Evolutionary conservation across 140 eudicot genomes (phyloP).

Genomic region (Flaveria floridana): DNA sequence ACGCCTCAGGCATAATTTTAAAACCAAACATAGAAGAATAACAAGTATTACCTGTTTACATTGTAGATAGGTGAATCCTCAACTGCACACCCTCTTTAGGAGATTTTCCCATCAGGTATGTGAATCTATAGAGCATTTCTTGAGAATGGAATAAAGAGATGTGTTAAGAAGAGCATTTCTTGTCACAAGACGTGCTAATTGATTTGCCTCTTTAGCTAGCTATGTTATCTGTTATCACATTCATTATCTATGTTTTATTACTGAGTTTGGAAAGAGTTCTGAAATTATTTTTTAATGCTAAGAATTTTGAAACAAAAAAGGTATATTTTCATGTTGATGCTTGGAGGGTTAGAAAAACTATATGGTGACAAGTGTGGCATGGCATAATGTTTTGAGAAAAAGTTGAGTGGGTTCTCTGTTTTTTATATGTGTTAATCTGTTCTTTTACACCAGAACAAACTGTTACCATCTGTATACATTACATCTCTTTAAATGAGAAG

Average conservation of each 20-base stretch:
- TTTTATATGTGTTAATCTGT: slow-evolving; percentile 8
- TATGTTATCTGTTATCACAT: background rate
- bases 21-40: background rate
- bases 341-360: background rate
- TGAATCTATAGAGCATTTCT: background rate
- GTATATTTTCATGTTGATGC: background rate
- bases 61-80: slow-evolving; percentile 1
- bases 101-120: background rate
- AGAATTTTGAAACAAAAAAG: slow-evolving; percentile 10
- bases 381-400: background rate
- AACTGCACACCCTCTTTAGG: slow-evolving; percentile 12
- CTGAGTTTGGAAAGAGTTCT: background rate
- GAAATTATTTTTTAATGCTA: background rate
- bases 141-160: slow-evolving; percentile 9
- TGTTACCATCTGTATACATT: background rate
- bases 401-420: background rate
- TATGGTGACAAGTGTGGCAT: background rate
- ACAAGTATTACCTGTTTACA: slow-evolving; percentile 9
- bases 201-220: background rate
- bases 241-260: background rate
- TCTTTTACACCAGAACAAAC: background rate
- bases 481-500: too few relatives aligned
- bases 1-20: too few relatives aligned
- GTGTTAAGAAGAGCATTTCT: background rate
- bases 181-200: too few relatives aligned